Base-by-base conservation (phyloP, 257 asterid genomes). In the Nicotiana sylvestris region DNA sequence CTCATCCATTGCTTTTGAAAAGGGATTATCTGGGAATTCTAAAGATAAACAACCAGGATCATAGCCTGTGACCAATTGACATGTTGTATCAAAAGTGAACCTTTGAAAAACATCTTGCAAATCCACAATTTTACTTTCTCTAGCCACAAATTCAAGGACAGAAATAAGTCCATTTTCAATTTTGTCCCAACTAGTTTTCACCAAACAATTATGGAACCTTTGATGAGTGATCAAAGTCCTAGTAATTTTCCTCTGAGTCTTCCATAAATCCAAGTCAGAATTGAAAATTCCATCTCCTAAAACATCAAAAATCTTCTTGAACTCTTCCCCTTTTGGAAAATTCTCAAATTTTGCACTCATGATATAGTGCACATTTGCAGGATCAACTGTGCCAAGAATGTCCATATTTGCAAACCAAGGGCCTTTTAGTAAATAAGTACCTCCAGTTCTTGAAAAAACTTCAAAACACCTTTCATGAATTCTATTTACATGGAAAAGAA, bases 211-310 rank as follows among this genome's bases (percentile, higher is more conserved):
- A 81, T 81, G 81, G 80, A 92, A 88, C 7, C 82, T 25, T 29
- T 79, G 85, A 77, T 90, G 91, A 60, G 51, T 85, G 60, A 91
- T 77, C 33, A 91, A 69, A 8, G 65, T 86, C n/a, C 88, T 33
- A 5, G 96, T 85, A 0, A 77, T 65, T 27, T 83, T 89, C 76
- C 96, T 82, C 51, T 89, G 96, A 0, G 5, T 66, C 16, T 69
- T 88, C 95, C 95, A 91, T 13, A 82, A 66, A 11, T 87, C 93
- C 43, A 49, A 58, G 33, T 87, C 95, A 0, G 91, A 81, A 62
- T 88, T 91, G 89, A 91, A 91, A 8, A 91, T 91, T 17, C 95
- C 95, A 6, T 86, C 90, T 0, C 95, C 95, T 25, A 91, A 57
- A 21, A 90, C 86, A 21, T 88, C 92, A 43, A 91, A 91, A 4